phyloP scores from a whole-genome alignment of 805 yeast species.

The Kodamaea laetipori region DNA sequence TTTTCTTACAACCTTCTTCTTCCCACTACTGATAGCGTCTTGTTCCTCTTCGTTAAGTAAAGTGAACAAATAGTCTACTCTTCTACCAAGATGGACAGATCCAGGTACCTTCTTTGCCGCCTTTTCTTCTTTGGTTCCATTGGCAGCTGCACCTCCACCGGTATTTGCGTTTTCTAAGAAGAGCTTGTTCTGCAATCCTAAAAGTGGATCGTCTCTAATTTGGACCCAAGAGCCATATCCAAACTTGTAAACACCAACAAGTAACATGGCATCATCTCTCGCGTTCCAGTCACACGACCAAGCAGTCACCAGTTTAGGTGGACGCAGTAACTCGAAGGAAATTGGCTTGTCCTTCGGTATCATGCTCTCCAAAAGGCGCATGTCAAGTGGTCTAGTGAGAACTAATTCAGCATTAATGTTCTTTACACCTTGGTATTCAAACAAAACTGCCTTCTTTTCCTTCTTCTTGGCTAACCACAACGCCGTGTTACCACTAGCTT shows the following conservation, averaged over 20 bases:
- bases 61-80: constrained; percentile 82
- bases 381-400: constrained; percentile 79
- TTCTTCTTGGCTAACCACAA: constrained; percentile 65
- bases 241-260: constrained; percentile 86
- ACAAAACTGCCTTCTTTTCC: constrained; percentile 86
- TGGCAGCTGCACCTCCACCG: constrained; percentile 17
- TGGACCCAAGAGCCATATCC: constrained; percentile 96
- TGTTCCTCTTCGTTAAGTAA: constrained; percentile 65
- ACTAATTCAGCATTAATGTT: constrained; percentile 89
- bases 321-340: constrained; percentile 57
- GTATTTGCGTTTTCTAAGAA: constrained; percentile 52
- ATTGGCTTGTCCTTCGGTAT: constrained; percentile 58
- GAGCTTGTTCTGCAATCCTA: constrained; percentile 82
- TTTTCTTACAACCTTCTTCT: constrained; percentile 22
- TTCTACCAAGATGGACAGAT: constrained; percentile 86
- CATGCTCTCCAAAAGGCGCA: constrained; percentile 60
- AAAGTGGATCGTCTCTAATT: constrained; percentile 92
- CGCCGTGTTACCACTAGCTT: constrained; percentile 47
- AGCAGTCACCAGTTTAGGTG: constrained; percentile 80
- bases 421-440: constrained; percentile 85
- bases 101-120: constrained; percentile 76
- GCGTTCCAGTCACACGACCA: constrained; percentile 90
- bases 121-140: constrained; percentile 16
- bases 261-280: constrained; percentile 81
- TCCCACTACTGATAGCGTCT: constrained; percentile 14